These are phyloP conservation scores for Exophiala dermatitidis DNA, from an alignment of 2,329 filamentous ascomycete genomes.

Conservation along the genomic window DNA sequence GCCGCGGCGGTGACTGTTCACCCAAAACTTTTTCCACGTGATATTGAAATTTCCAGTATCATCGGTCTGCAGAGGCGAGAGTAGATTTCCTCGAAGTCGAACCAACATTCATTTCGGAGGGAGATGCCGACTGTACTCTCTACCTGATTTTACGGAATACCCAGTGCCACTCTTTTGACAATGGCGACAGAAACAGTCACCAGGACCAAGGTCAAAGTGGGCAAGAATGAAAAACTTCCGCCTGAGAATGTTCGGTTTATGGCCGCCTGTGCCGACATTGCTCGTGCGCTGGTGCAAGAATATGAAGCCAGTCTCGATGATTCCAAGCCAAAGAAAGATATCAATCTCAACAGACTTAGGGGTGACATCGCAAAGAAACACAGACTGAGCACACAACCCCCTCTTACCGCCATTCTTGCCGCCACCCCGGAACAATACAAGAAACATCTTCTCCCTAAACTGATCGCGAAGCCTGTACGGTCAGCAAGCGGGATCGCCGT, in stretches of 20 bases:
- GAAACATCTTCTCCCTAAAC: constrained; percentile 93
- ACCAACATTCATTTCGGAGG: background rate
- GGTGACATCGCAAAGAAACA: constrained; percentile 90
- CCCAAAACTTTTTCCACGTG: background rate
- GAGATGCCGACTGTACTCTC: background rate
- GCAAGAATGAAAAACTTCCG: constrained; percentile 68
- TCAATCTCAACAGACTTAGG: constrained; percentile 85
- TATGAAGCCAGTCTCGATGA: constrained; percentile 73
- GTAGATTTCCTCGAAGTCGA: too few species aligned
- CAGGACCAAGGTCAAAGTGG: constrained; percentile 41
- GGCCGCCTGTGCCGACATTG: constrained; percentile 90
- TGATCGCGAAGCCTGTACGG: constrained; percentile 93
- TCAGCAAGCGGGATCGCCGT: constrained; percentile 96
- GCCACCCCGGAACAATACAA: constrained; percentile 99
- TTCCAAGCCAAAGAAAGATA: constrained; percentile 67
- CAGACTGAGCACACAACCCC: constrained; percentile 76
- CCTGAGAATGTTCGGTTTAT: constrained; percentile 94
- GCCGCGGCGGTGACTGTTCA: too few species aligned
- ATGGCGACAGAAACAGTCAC: constrained; percentile 58
- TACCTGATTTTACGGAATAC: background rate
- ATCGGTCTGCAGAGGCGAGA: too few species aligned
- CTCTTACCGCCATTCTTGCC: constrained; percentile 92
- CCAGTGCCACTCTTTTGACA: background rate
- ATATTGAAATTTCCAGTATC: constrained; percentile 8
- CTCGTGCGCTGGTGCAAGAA: constrained; percentile 87